Evolutionary conservation across 495 filamentous ascomycete species (phyloP), one percentile per base, ranked within the genome.

Genomic region (Penicillium desertorum): DNA sequence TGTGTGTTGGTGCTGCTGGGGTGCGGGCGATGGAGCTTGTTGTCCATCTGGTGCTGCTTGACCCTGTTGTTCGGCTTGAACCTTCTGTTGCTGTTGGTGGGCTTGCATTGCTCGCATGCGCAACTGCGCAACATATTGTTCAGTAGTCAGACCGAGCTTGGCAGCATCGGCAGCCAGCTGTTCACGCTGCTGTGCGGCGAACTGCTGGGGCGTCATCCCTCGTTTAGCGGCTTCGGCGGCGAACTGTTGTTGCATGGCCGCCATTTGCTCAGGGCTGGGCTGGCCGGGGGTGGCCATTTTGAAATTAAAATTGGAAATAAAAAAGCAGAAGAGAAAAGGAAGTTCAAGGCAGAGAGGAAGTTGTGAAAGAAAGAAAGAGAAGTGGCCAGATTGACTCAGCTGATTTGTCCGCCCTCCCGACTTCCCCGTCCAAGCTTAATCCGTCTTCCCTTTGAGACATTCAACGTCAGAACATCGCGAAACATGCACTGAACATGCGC

Each of bases 241-340:
- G 60, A 96, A 77, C 73, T 94, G 90, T 66, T 86, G 83, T 69
- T 95, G 90, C 83, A 96, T 92, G 20, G 78, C 78, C 25, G 81
- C 82, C 58, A 96, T 87, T 76, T 96, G 90, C 76, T 96, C 87
- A 57, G 90, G 91, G 22, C 84, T 79, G n/a, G 89, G 89, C 76
- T 86, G 85, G 65, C 85, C 84, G 43, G 79, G 76, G 29, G 71
- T 62, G 25, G 77, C 73, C 80, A 83, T 83, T 37, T 39, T 73
- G 63, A 59, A 59, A 60, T 27, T 25, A 51, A 58, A 43, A 51
- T 47, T 41, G 23, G 27, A 41, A 45, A n/a, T 19, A 23, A 27
- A 48, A 47, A 48, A 9, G 36, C 10, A 41, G 42, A 45, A 46
- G 43, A 54, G 42, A 39, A 51, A 55, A 44, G 44, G 29, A 45